Evolutionary conservation across 352 stramenopile genomes (phyloP).

Genomic region (Phytophthora foliorum): DNA sequence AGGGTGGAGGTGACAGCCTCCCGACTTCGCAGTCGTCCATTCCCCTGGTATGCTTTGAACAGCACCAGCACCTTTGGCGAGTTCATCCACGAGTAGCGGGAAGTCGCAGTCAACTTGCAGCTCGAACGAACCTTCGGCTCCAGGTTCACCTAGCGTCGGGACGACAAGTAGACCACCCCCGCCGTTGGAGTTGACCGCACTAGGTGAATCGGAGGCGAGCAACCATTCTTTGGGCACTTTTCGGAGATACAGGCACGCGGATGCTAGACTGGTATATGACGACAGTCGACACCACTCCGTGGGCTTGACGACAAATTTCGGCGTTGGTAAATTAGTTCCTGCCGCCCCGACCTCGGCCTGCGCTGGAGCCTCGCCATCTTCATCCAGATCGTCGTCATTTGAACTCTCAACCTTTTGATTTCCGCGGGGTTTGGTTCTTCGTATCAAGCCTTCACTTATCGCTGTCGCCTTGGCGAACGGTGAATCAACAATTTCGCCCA

Average conservation of each 20-base stretch:
- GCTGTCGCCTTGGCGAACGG: slow-evolving; percentile 46
- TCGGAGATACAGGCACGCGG: slow-evolving; percentile 70
- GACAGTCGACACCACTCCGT: slow-evolving; percentile 81
- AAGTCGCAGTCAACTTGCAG: slow-evolving; percentile 91
- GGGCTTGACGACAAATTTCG: slow-evolving; percentile 77
- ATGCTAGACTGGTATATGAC: slow-evolving; percentile 59
- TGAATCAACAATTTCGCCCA: slow-evolving; percentile 70
- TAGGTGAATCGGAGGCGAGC: slow-evolving; percentile 26
- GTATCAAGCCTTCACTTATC: slow-evolving; percentile 33
- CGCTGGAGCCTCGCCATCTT: slow-evolving; percentile 22
- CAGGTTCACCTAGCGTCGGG: slow-evolving; percentile 79
- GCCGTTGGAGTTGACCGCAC: slow-evolving; percentile 30
- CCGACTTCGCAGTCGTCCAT: slow-evolving; percentile 71
- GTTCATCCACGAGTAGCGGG: slow-evolving; percentile 67
- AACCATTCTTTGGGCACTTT: slow-evolving; percentile 79
- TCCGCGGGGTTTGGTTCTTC: slow-evolving; percentile 25
- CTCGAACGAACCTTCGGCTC: slow-evolving; percentile 79
- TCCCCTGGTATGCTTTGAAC: slow-evolving; percentile 84
- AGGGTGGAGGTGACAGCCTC: slow-evolving; percentile 82
- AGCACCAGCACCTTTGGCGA: slow-evolving; percentile 58
- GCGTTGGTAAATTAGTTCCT: slow-evolving; percentile 46
- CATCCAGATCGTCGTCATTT: slow-evolving; percentile 30
- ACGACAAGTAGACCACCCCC: slow-evolving; percentile 73
- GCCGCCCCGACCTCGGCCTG: slow-evolving; percentile 10
- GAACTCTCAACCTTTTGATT: slow-evolving; percentile 25